These are phyloP conservation scores for Lipomyces japonicus DNA, from an alignment of 805 yeast species.

Conservation along the genomic window DNA sequence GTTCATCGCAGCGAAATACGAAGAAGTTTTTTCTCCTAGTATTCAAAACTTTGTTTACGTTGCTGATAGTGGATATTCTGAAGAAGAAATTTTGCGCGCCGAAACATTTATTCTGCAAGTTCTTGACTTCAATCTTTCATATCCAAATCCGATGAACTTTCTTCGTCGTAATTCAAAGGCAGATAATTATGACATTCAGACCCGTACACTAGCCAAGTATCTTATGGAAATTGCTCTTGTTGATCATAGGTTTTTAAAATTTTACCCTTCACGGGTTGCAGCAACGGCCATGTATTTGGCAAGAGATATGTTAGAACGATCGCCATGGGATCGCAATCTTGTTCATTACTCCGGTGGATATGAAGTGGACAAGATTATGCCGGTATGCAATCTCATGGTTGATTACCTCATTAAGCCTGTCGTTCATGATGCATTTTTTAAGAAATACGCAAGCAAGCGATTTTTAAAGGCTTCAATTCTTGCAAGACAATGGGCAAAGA, in stretches of 20 bases:
- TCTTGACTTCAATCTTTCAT: conserved; percentile 88
- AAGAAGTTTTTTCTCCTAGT: conserved; percentile 92
- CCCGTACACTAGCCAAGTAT: conserved; percentile 90
- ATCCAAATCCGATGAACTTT: conserved; percentile 98
- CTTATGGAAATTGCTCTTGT: conserved; percentile 83
- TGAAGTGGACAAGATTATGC: conserved; percentile 64
- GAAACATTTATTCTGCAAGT: conserved; percentile 90
- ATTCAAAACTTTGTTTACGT: conserved; percentile 87
- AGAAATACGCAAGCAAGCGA: conserved; percentile 84
- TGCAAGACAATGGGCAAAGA: conserved; percentile 39
- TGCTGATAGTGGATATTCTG: conserved; percentile 82
- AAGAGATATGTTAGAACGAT: conserved; percentile 67
- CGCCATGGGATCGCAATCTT: conserved; percentile 57
- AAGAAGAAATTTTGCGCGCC: conserved; percentile 79
- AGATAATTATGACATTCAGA: conserved; percentile 90
- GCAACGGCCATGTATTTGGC: conserved; percentile 92
- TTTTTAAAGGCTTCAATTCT: conserved; percentile 60
- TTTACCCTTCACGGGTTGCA: conserved; percentile 92
- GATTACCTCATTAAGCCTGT: conserved; percentile 69
- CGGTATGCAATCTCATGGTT: conserved; percentile 68
- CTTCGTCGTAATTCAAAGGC: conserved; percentile 91
- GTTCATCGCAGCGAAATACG: conserved; percentile 92
- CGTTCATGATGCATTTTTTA: conserved; percentile 86
- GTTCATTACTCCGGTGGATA: conserved; percentile 92
- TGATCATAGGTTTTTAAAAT: conserved; percentile 82